These are phyloP conservation scores for Chenopodium quinoa DNA, from an alignment of 148 eudicot species.

Conservation along the genomic window DNA sequence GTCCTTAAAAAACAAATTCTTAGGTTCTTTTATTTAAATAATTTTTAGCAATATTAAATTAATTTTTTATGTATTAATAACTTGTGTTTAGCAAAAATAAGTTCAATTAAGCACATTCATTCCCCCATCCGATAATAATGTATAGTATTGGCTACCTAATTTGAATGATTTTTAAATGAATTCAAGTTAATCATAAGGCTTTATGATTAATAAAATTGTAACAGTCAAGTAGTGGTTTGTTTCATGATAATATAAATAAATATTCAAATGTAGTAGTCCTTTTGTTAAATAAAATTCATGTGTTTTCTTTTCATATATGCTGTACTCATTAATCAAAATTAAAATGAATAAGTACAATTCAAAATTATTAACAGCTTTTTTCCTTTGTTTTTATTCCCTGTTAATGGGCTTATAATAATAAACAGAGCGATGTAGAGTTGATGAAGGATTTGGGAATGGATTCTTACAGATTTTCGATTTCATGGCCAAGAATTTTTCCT, in stretches of 20 bases:
- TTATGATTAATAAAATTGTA: too few species aligned
- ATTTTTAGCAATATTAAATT: too few species aligned
- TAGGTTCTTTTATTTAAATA: too few species aligned
- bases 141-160: not conserved
- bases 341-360: not conserved
- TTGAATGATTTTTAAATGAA: not conserved
- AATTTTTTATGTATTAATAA: too few species aligned
- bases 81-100: too few species aligned
- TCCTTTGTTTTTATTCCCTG: not conserved
- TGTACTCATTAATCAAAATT: too few species aligned
- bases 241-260: not conserved
- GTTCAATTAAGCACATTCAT: too few species aligned
- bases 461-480: slow-evolving; percentile 95
- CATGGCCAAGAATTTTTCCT: slow-evolving; percentile 94
- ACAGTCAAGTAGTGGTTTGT: not conserved
- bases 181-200: not conserved
- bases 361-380: not conserved
- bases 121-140: too few species aligned
- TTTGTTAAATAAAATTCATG: not conserved
- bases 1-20: too few species aligned
- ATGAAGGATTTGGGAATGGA: slow-evolving; percentile 96
- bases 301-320: not conserved
- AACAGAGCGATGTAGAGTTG: slow-evolving; percentile 76
- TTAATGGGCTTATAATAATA: slow-evolving; percentile 13
- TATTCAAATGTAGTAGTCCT: not conserved